Evolutionary conservation across 2,329 filamentous ascomycete species (phyloP), one percentile per base, ranked within the genome.

Genomic region (Trichophyton verrucosum): DNA sequence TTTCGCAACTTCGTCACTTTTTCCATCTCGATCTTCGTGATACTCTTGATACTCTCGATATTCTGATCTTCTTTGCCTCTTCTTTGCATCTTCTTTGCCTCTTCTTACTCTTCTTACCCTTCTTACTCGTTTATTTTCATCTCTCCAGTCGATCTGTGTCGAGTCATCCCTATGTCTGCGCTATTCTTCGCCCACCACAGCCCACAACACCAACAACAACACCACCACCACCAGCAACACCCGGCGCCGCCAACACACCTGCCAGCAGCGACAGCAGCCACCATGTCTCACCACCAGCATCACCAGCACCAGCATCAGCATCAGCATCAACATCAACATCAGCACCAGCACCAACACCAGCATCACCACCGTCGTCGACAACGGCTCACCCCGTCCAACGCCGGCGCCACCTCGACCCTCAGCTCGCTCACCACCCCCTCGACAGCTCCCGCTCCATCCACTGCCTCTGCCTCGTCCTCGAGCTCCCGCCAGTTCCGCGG

Each of bases 351-450:
- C 38, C 38, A 44, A n/a, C 40, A 86, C 65, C 88, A 94, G 78
- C 87, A 83, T 75, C 87, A 92, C 77, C 88, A 94, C 74, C 86
- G 85, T 70, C 87, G 89, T 69, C 89, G 92, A 70, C 91, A 88
- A 73, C 87, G 92, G 70, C 84, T 92, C 71, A 88, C 87, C 49
- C 88, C 91, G 11, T 53, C 47, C 24, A 55, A 33, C 49, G 49
- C 49, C 7, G 27, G 13, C 11, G 24, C 49, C 27, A 3, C 49
- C 20, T 36, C 49, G 13, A 33, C 27, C 27, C 7, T 27, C 15
- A 7, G 24, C 49, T 55, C 49, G 13, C 49, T 53, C 22, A 9
- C 20, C 6, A 55, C 49, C 5, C 49, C 49, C 24, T 55, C 49
- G 15, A 55, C 49, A 1, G 46, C 46, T 38, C 33, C 33, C 24